Evolutionary conservation across 352 stramenopile species (phyloP).

Genomic region (Phytophthora cactorum): DNA sequence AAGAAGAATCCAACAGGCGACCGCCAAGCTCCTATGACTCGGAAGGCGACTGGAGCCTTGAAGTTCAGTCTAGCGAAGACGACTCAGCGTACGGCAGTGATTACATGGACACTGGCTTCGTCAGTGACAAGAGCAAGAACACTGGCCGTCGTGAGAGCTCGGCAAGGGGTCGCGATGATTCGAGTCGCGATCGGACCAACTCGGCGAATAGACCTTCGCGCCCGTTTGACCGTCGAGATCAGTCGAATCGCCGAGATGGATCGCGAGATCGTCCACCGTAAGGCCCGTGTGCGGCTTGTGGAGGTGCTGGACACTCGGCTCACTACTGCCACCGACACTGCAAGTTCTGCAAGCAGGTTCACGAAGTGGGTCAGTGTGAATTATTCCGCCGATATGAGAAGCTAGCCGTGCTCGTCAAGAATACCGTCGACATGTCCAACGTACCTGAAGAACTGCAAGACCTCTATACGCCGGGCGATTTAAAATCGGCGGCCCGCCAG

Average conservation of each 20-base stretch:
- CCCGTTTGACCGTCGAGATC: background rate
- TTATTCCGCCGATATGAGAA: conserved; percentile 6
- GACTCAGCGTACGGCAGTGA: too few species aligned
- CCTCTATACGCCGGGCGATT: conserved; percentile 10
- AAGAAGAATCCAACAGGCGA: background rate
- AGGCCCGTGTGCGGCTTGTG: background rate
- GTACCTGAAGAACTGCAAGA: conserved; percentile 6
- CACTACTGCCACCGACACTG: background rate
- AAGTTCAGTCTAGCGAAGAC: too few species aligned
- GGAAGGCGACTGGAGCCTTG: too few species aligned
- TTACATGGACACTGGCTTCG: too few species aligned
- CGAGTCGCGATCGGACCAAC: background rate
- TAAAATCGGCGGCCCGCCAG: conserved; percentile 15
- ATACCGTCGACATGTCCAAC: conserved; percentile 2
- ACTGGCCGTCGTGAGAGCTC: background rate
- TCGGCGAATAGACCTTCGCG: background rate
- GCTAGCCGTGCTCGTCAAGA: background rate
- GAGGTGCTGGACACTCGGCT: background rate
- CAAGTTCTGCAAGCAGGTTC: background rate
- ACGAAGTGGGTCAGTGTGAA: background rate
- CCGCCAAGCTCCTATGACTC: background rate
- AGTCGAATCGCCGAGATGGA: background rate
- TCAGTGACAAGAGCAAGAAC: background rate
- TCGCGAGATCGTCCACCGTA: background rate
- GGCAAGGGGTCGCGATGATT: background rate